Conservation (phyloP, 2,329 filamentous ascomycete species). For the Kalaharituber pfeilii region DNA sequence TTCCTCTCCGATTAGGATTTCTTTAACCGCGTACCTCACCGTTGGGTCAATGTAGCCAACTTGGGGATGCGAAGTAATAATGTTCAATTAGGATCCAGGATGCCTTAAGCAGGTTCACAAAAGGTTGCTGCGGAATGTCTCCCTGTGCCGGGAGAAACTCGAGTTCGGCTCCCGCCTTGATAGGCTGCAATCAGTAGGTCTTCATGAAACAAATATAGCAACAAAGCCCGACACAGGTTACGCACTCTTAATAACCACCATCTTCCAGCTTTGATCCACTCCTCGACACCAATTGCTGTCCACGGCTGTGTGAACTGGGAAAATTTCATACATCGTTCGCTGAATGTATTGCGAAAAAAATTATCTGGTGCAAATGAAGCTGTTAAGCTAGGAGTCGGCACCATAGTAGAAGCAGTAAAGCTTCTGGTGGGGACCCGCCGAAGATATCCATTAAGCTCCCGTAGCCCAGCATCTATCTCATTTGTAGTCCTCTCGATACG, state of each 20-base stretch:
- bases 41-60: too few relatives aligned
- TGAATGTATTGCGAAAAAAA: background rate
- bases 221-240: too few relatives aligned
- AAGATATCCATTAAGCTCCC: too few relatives aligned
- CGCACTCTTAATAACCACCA: background rate
- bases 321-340: background rate
- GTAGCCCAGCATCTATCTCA: too few relatives aligned
- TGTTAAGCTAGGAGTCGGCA: background rate
- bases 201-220: too few relatives aligned
- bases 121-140: background rate
- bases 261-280: background rate
- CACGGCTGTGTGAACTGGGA: background rate
- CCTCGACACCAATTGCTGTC: background rate
- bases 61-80: background rate
- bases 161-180: too few relatives aligned
- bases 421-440: background rate
- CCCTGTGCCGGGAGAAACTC: too few relatives aligned
- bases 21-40: too few relatives aligned
- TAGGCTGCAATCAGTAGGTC: too few relatives aligned
- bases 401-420: background rate
- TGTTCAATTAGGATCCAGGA: background rate
- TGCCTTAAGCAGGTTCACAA: background rate
- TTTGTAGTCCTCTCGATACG: too few relatives aligned
- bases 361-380: background rate
- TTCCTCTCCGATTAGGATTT: too few relatives aligned